Conservation (phyloP, 2,329 filamentous ascomycete species). For the Nigrospora oryzae region DNA sequence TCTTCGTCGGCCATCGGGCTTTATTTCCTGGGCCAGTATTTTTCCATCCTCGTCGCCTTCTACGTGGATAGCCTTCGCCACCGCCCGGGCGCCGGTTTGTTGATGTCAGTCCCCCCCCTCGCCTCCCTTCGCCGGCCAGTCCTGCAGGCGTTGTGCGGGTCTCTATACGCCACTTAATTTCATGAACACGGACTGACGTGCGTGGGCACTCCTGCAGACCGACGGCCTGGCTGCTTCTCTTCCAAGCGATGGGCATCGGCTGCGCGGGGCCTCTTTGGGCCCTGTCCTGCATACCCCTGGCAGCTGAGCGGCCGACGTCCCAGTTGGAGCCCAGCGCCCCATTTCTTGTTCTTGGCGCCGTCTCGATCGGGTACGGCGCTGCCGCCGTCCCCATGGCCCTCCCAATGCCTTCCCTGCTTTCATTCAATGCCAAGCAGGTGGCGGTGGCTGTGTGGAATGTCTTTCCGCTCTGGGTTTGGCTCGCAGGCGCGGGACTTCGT, state of each 20-base stretch:
- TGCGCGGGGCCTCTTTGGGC: not conserved
- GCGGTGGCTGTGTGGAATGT: not conserved
- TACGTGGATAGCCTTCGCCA: conserved; percentile 1
- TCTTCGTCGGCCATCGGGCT: conserved; percentile 2
- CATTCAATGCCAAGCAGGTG: not conserved
- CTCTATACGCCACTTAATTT: not conserved
- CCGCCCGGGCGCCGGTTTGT: not conserved
- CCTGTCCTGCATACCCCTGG: not conserved
- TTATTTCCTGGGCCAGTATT: conserved; percentile 4
- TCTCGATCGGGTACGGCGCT: not conserved
- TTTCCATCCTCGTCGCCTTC: conserved; percentile 1
- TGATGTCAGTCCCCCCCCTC: not conserved
- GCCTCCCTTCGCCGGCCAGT: not conserved
- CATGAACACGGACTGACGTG: too few relatives aligned
- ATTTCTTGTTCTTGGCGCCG: not conserved
- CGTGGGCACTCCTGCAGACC: not conserved
- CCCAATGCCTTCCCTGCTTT: not conserved
- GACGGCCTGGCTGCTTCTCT: not conserved
- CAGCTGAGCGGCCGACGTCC: not conserved
- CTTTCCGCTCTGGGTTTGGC: not conserved
- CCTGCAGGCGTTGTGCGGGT: not conserved
- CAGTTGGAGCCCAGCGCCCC: not conserved
- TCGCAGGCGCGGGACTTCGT: not conserved
- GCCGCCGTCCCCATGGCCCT: not conserved
- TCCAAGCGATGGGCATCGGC: not conserved